phyloP scores from a whole-genome alignment of 2,329 filamentous ascomycete genomes.

The Lojkania enalia region DNA sequence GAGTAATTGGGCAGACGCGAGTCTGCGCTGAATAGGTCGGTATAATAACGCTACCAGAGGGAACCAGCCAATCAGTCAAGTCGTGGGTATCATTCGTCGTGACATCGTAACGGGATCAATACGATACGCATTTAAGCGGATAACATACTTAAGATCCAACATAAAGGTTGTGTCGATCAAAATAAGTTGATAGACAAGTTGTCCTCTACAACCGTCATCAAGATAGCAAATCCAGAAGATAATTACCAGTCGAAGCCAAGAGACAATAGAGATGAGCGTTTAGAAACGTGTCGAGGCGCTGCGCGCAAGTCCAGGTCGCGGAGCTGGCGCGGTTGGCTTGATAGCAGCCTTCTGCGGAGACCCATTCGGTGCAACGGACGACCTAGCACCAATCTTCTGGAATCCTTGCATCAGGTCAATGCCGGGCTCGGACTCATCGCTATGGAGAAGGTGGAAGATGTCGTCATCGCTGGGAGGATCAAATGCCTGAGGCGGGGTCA shows the following conservation, averaged over 20 bases:
- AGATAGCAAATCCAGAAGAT: not conserved
- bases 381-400: conserved; percentile 66
- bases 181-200: too few species aligned
- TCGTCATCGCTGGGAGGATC: conserved; percentile 51
- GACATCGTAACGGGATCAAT: conserved; percentile 31
- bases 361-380: conserved; percentile 38
- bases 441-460: conserved; percentile 60
- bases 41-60: conserved; percentile 13
- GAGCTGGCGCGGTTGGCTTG: not conserved
- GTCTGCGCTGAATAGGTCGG: too few species aligned
- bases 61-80: conserved; percentile 12
- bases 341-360: conserved; percentile 34
- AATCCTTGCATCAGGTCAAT: conserved; percentile 77
- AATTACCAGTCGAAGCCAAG: not conserved
- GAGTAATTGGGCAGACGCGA: too few species aligned
- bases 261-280: conserved; percentile 1
- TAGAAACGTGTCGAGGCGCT: conserved; percentile 42
- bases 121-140: too few species aligned
- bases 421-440: conserved; percentile 62
- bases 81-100: conserved; percentile 45
- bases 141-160: conserved; percentile 20
- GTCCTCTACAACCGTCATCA: too few species aligned
- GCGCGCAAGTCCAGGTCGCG: conserved; percentile 33
- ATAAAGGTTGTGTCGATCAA: too few species aligned
- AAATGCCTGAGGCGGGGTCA: conserved; percentile 36